Conservation (phyloP, 1,284 basidiomycete genomes). For the Ustilago bromivora region DNA sequence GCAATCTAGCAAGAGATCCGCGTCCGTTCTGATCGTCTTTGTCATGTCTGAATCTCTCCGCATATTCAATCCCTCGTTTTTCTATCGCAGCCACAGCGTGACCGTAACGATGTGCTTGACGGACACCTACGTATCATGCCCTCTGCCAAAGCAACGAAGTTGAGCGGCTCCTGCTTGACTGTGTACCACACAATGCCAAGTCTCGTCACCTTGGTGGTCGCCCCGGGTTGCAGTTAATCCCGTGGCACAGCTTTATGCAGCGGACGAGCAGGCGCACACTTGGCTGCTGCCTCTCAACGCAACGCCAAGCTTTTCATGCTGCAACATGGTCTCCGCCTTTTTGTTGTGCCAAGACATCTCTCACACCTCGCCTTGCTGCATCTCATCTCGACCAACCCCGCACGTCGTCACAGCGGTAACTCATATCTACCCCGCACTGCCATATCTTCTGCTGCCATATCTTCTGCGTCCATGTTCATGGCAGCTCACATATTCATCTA, state of each 20-base stretch:
- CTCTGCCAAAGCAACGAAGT: background rate
- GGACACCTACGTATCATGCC: background rate
- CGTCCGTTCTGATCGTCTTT: background rate
- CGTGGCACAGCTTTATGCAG: slow-evolving; percentile 1
- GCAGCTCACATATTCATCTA: too few species aligned
- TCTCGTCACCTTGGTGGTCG: background rate
- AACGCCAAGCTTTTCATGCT: slow-evolving; percentile 5
- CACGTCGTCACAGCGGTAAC: background rate
- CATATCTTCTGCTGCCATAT: background rate
- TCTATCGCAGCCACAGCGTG: background rate
- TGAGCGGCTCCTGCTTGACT: background rate
- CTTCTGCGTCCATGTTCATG: slow-evolving; percentile 2
- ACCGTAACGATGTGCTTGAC: background rate
- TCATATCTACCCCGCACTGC: background rate
- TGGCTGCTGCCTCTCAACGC: background rate
- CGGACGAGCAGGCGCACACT: background rate
- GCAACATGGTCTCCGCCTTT: slow-evolving; percentile 8
- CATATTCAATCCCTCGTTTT: background rate
- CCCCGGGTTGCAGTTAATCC: background rate
- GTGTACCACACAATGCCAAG: slow-evolving; percentile 1
- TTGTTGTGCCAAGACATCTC: slow-evolving; percentile 7
- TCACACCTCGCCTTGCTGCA: background rate
- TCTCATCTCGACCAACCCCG: background rate
- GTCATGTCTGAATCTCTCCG: background rate
- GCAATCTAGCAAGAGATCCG: background rate